Percentiles rank a stretch among this genome's conserved stretches.
These are phyloP conservation scores for Penicillium egyptiacum DNA, from an alignment of 495 filamentous ascomycete species.

Conservation along the genomic window DNA sequence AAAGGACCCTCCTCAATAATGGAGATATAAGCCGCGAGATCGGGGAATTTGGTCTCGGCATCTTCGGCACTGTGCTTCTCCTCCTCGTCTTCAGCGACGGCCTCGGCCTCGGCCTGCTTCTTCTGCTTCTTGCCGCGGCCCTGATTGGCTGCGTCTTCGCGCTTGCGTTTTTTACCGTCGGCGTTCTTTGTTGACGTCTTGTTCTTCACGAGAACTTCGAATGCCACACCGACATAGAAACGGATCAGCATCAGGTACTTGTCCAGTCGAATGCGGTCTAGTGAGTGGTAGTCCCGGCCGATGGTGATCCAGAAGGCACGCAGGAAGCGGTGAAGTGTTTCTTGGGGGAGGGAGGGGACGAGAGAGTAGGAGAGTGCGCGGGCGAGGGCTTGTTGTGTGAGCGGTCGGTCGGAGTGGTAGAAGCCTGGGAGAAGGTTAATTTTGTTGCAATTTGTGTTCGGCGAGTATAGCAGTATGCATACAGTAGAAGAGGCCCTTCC, in stretches of 20 bases:
- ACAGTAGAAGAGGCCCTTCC: constrained; percentile 98
- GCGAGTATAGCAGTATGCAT: constrained; percentile 12
- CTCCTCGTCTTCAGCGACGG: constrained; percentile 14
- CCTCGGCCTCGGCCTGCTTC: constrained; percentile 20
- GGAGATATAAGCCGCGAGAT: constrained; percentile 42
- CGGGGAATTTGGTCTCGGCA: constrained; percentile 41
- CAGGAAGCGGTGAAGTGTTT: constrained; percentile 55
- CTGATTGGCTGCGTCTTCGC: constrained; percentile 29
- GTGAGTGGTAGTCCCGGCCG: constrained; percentile 72
- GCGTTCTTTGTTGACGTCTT: constrained; percentile 11
- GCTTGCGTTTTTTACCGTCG: constrained; percentile 33
- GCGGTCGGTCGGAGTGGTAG: constrained; percentile 90
- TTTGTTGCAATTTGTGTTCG: neutral
- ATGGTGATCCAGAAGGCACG: constrained; percentile 90
- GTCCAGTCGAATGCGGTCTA: constrained; percentile 86
- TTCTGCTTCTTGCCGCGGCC: constrained; percentile 48
- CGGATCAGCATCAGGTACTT: constrained; percentile 89
- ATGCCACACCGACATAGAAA: constrained; percentile 67
- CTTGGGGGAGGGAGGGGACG: constrained; percentile 59
- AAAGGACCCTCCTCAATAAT: constrained; percentile 47
- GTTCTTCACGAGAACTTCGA: constrained; percentile 49
- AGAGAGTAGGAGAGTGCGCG: constrained; percentile 76
- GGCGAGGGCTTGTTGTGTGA: constrained; percentile 82
- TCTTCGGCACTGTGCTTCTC: constrained; percentile 24
- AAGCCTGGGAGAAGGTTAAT: constrained; percentile 50